phyloP scores from a whole-genome alignment of 2,329 filamentous ascomycete species.

The Colletotrichum sp. region DNA sequence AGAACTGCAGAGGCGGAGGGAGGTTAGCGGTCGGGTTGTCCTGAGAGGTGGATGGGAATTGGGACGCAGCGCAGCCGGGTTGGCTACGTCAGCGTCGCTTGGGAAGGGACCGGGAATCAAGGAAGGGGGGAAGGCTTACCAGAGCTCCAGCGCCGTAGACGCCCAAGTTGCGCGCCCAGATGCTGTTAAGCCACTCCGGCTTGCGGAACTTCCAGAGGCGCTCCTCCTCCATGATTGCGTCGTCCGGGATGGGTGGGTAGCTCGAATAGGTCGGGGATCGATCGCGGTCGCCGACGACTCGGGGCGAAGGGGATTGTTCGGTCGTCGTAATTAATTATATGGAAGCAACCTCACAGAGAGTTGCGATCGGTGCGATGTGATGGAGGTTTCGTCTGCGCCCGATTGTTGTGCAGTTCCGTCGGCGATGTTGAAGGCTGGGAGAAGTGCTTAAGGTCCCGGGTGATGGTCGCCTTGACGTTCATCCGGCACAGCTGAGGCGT shows the following conservation, averaged over 20 bases:
- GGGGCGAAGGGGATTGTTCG: background rate
- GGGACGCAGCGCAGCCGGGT: background rate
- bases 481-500: slow-evolving; percentile 20
- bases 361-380: background rate
- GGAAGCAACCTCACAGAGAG: background rate
- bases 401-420: background rate
- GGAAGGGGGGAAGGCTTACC: slow-evolving; percentile 48
- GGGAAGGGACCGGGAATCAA: background rate
- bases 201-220: slow-evolving; percentile 71
- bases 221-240: slow-evolving; percentile 62
- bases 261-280: background rate
- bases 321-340: background rate
- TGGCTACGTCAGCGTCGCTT: background rate
- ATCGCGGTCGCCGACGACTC: slow-evolving; percentile 1
- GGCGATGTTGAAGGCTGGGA: background rate
- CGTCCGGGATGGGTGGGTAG: background rate
- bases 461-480: slow-evolving; percentile 18
- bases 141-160: slow-evolving; percentile 68
- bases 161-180: slow-evolving; percentile 66
- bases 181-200: slow-evolving; percentile 71
- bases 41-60: background rate
- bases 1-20: slow-evolving; percentile 54
- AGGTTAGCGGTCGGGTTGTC: slow-evolving; percentile 1
- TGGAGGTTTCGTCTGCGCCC: background rate
- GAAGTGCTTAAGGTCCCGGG: background rate